Evolutionary conservation across 371 early-diverging fungal species (phyloP).

Genomic region (Actinomucor elegans): DNA sequence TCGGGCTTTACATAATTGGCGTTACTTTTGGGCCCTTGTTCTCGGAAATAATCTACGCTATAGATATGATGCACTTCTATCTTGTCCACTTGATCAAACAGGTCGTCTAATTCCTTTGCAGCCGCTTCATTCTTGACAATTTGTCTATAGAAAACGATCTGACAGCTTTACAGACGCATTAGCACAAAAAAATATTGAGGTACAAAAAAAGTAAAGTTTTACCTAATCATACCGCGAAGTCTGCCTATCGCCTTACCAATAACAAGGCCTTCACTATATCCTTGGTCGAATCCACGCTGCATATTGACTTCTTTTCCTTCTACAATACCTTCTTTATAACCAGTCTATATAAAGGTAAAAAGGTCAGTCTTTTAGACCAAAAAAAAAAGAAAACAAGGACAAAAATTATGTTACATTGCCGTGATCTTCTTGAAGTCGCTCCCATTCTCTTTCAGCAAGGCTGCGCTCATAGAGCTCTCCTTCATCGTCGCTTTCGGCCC

Average conservation of each 20-base stretch:
- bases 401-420: conserved; percentile 67
- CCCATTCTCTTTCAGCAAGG: conserved; percentile 58
- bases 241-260: conserved; percentile 50
- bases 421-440: conserved; percentile 51
- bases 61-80: conserved; percentile 37
- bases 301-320: conserved; percentile 65
- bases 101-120: conserved; percentile 13
- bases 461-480: conserved; percentile 44
- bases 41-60: conserved; percentile 37
- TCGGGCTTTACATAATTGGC: conserved; percentile 17
- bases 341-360: conserved; percentile 43
- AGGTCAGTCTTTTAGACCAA: neutral
- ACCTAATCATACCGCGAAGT: conserved; percentile 56
- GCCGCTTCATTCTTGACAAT: conserved; percentile 25
- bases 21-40: conserved; percentile 4
- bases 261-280: conserved; percentile 50
- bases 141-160: conserved; percentile 29
- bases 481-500: conserved; percentile 45
- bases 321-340: conserved; percentile 65
- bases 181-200: too few species aligned
- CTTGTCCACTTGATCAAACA: conserved; percentile 33
- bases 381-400: neutral
- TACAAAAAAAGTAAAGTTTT: conserved; percentile 1
- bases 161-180: conserved; percentile 19
- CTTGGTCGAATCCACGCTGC: conserved; percentile 64